These are phyloP conservation scores for Clavulina sp. DNA, from an alignment of 768 basidiomycete species.

Conservation along the genomic window DNA sequence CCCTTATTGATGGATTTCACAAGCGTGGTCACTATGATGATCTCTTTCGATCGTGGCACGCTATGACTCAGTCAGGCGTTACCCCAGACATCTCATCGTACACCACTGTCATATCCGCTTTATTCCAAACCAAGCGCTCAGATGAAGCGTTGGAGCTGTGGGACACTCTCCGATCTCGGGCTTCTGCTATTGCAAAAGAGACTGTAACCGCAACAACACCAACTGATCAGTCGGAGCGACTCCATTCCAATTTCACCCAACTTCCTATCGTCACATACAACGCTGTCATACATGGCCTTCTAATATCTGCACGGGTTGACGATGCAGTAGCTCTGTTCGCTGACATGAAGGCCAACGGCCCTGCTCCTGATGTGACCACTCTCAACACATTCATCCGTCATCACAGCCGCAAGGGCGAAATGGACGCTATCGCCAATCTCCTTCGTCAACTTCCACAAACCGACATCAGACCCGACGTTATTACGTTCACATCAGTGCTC, in stretches of 20 bases:
- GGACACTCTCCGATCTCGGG: neutral
- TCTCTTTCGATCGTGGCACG: neutral
- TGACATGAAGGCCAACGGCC: conserved; percentile 29
- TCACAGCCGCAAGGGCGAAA: conserved; percentile 43
- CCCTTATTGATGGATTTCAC: conserved; percentile 8
- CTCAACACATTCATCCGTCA: conserved; percentile 69
- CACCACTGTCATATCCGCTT: conserved; percentile 9
- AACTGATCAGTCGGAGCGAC: neutral
- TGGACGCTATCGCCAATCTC: conserved; percentile 38
- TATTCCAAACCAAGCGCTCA: conserved; percentile 6
- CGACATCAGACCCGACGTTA: conserved; percentile 51
- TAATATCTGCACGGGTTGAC: conserved; percentile 22
- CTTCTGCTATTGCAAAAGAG: neutral
- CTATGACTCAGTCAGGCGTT: neutral
- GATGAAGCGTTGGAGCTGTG: conserved; percentile 7
- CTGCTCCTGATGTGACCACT: conserved; percentile 51
- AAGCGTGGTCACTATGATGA: conserved; percentile 2
- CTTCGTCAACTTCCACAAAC: conserved; percentile 39
- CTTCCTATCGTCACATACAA: conserved; percentile 30
- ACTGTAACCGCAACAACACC: no score
- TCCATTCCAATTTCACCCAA: neutral
- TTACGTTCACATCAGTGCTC: conserved; percentile 77
- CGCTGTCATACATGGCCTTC: conserved; percentile 51
- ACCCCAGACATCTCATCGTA: conserved; percentile 5
- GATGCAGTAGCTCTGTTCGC: conserved; percentile 25